Base-by-base conservation (phyloP, 306 rosid species). In the Vachellia pachyceras region DNA sequence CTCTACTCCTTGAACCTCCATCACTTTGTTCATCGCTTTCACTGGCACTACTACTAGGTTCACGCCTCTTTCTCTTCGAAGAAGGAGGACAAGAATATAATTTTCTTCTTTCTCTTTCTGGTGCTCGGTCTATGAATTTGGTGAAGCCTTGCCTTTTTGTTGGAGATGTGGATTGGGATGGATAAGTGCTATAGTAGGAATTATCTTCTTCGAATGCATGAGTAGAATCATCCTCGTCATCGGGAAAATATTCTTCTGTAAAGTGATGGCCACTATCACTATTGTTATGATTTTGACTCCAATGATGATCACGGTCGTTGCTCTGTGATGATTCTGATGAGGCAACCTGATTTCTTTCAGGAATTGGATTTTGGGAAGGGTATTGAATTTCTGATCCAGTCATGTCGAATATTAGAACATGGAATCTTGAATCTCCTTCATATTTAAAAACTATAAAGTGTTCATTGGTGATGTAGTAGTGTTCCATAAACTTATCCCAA, bases 371-470 rank as follows among this genome's bases (percentile, higher is more conserved):
- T 2, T 52, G 8, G 17, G 39, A 29, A 18, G 88, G 85, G 44
- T 82, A 85, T 7, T 68, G 74, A 42, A 85, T 81, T 64, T 82
- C 81, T 47, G 69, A 54, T 69, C 80, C 69, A 29, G 20, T 69
- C 45, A 54, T 49, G 44, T 82, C 72, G 37, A 47, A 82, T 13
- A 78, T 63, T 20, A 55, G 23, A 68, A 85, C 88, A 17, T 46
- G 61, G 39, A 85, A 85, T 8, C 29, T 81, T 23, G 85, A 85
- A 41, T 55, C 10, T 29, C 81, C 83, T 50, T 73, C 49, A 17
- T 77, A 85, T 41, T 60, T 49, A 36, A 85, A 85, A 67, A 85
- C 67, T 37, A 85, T 10, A 52, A 81, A 47, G 78, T 25, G 44
- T 6, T 66, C 78, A 20, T 7, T 13, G n/a, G 18, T 35, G 22